Conservation (phyloP, 805 yeast species). For the Candida corydali region DNA sequence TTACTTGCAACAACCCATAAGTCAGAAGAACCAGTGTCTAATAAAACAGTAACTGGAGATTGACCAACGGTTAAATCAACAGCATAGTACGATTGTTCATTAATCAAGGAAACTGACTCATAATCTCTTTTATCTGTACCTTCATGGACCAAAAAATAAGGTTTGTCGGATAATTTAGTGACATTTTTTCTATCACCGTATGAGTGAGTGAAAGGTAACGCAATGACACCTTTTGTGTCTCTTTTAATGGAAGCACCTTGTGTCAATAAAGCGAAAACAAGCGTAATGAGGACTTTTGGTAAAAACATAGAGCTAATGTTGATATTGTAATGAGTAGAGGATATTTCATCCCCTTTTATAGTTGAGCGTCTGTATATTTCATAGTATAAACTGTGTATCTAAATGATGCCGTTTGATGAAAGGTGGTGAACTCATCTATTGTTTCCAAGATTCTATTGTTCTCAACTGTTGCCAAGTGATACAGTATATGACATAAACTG, state of each 20-base stretch:
- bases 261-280: slow-evolving; percentile 8
- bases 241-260: slow-evolving; percentile 7
- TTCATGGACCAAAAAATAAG: slow-evolving; percentile 1
- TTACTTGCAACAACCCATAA: slow-evolving; percentile 31
- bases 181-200: slow-evolving; percentile 1
- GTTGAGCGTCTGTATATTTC: neutral
- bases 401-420: neutral
- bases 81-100: slow-evolving; percentile 8
- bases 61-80: slow-evolving; percentile 23
- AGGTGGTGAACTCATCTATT: neutral
- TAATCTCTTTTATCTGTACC: slow-evolving; percentile 4
- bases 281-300: slow-evolving; percentile 3
- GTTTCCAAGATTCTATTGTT: neutral
- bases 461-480: neutral
- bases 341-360: neutral
- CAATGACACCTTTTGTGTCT: slow-evolving; percentile 6
- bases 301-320: neutral
- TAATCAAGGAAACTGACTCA: neutral
- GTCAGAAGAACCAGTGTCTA: slow-evolving; percentile 41
- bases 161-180: slow-evolving; percentile 2
- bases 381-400: too few species aligned
- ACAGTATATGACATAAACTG: too few species aligned
- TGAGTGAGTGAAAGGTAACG: slow-evolving; percentile 6
- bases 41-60: slow-evolving; percentile 25
- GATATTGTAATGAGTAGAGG: neutral